Evolutionary conservation across 441 rosid genomes (phyloP), one percentile per base, ranked within the genome.

Genomic region (Populus trichocarpa): DNA sequence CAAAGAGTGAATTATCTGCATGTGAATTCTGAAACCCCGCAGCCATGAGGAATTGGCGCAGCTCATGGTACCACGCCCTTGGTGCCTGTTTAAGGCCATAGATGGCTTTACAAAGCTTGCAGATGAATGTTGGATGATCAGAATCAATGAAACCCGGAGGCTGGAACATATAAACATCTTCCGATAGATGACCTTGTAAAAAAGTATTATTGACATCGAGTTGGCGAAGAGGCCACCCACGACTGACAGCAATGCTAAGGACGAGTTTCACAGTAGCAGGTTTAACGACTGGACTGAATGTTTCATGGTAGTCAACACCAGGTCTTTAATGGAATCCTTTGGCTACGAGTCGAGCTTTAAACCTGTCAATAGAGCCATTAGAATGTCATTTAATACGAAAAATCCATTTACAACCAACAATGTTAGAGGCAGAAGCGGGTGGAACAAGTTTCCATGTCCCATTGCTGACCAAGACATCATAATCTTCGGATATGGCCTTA

Each of bases 1-100:
- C 6, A 2, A 38, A 38, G 0, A 38, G 0, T 9, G 22, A 53
- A 5, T 16, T 53, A 0, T 53, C 8, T 5, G 22, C n/a, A 53
- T 2, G 22, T 0, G 22, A 53, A 0, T 53, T 53, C 0, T 1
- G 3, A 6, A 53, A 53, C 8, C n/a, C 2, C 0, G 0, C 0
- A 0, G 9, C 61, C 0, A 53, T 18, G 9, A 53, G 61, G 3
- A 53, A 53, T 2, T 53, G 22, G 0, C 61, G 8, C 0, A 53
- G 22, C 8, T 53, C 9, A 53, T 53, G 61, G 22, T 53, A 18
- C 9, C 22, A 53, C 0, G 22, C 22, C 8, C 3, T 6, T 6
- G 22, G 22, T 53, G 9, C 61, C 3, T 53, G 8, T 6, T 53
- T 53, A 2, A 53, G 1, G 3, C 61, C 61, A 53, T 53, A 53